Evolutionary conservation across 1,139 yeast genomes (phyloP), one percentile per base, ranked within the genome.

Genomic region (Suhomyces taliae): DNA sequence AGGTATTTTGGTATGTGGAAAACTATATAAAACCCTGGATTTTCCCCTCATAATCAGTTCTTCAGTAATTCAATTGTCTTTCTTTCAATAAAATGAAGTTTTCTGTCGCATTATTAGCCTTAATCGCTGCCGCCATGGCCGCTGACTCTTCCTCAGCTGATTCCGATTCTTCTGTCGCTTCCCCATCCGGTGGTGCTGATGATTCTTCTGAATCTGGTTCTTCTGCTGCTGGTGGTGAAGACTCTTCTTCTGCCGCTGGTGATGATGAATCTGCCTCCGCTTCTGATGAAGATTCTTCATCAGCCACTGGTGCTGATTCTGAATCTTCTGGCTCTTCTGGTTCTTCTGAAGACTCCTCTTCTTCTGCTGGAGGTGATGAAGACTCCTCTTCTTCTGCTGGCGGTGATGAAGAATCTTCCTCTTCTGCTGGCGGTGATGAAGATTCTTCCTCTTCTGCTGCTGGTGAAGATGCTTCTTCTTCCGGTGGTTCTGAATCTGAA

Each of bases 31-130:
- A 19, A 36, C 32, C 26, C 32, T 32, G 34, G 32, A 14, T 27
- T 27, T 27, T 34, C 36, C 5, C 44, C 12, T 33, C 32, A 19
- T 10, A 8, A 9, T 14, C 15, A 19, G 12, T 7, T 24, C n/a
- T 6, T 12, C 8, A 19, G 24, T 19, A 19, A 31, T 7, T 33
- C 37, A 29, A 15, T 19, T 9, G 27, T 31, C 32, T 27, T 27
- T 40, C 36, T 36, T 27, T 40, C 38, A 39, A 35, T 34, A 47
- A 32, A 44, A 57, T 56, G 59, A 55, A 55, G 51, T 49, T 50
- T 39, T 37, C 55, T 26, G 27, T 49, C 36, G 44, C 54, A 37
- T 48, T 54, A 43, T 50, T 54, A 27, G 48, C 54, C 41, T 49
- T 50, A 34, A 48, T 44, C 34, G 29, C 49, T 34, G 46, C 40